These are phyloP conservation scores for Fusarium pseudonygamai DNA, from an alignment of 2,329 filamentous ascomycete genomes.

Conservation along the genomic window DNA sequence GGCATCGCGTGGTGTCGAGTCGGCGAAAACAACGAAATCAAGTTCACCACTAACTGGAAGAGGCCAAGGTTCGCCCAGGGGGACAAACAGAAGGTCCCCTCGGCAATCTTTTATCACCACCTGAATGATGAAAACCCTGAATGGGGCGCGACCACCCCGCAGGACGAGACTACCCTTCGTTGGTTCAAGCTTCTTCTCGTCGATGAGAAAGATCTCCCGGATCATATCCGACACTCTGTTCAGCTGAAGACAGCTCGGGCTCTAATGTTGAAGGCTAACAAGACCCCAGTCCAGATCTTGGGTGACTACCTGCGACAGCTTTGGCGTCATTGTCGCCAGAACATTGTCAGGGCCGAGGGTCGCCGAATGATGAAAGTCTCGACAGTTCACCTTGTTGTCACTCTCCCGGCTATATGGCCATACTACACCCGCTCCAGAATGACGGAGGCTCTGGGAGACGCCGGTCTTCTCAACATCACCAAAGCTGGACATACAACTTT, in stretches of 20 bases:
- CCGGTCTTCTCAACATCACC: conserved; percentile 49
- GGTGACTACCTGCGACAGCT: conserved; percentile 47
- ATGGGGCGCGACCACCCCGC: conserved; percentile 49
- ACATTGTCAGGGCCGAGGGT: conserved; percentile 42
- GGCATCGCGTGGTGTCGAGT: conserved; percentile 52
- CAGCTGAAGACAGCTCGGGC: conserved; percentile 33
- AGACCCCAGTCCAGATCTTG: conserved; percentile 44
- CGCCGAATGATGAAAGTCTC: neutral
- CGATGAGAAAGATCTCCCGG: conserved; percentile 47
- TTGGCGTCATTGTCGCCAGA: conserved; percentile 45
- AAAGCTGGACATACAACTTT: conserved; percentile 45
- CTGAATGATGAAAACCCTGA: fast-evolving
- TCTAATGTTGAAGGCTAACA: conserved; percentile 24
- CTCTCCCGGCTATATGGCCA: conserved; percentile 58
- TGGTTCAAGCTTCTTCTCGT: conserved; percentile 58
- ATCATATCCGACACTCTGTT: conserved; percentile 33
- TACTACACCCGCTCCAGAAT: conserved; percentile 50
- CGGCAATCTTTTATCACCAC: conserved; percentile 37
- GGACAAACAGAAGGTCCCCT: conserved; percentile 49
- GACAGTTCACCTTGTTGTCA: conserved; percentile 51
- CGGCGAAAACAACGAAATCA: conserved; percentile 35
- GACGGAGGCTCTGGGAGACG: conserved; percentile 45
- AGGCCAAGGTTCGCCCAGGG: conserved; percentile 28
- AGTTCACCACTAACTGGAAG: conserved; percentile 47
- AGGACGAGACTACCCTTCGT: conserved; percentile 36